Base-by-base conservation (phyloP, 23 red algal genomes). In the Gracilariopsis chorda region DNA sequence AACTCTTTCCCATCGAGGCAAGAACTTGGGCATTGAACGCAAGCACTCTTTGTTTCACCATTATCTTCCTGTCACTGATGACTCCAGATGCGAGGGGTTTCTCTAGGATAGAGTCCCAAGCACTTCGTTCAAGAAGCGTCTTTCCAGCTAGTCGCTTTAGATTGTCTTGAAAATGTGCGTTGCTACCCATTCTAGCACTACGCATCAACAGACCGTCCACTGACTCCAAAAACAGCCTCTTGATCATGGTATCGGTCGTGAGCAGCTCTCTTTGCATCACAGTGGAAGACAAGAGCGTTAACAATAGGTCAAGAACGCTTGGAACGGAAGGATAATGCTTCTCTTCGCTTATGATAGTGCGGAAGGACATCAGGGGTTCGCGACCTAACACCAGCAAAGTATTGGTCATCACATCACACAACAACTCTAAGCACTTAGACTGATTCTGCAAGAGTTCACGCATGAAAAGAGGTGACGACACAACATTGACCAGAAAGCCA, bases 261-360 rank as follows among this genome's bases (percentile, higher is more conserved):
- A 89, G 16, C 16, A 89, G 39, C 21, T 89, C 85, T 45, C 85
- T 64, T 40, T 89, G 85, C 68, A 78, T 36, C 16, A 89, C 68
- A 5, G 69, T 69, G 34, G 51, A 89, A n/a, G 85, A 78, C 69
- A 89, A 33, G 9, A 89, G 53, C 24, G 42, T 89, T 28, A 51
- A 51, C 2, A 89, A 40, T 4, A 89, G 34, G 44, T 89, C 85
- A 4, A 77, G 9, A 1, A 77, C 36, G 16, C 47, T 59, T 30
- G 67, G 67, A 12, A 73, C 67, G 47, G 36, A 73, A 1, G 67
- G 40, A 13, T 45, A 73, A 35, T 73, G 24, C 40, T 73, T 73
- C 32, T 14, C 4, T 44, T 73, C 37, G 40, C 29, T 46, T 42
- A 73, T 25, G 21, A 73, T 25, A 4, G 40, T 73, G 1, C 67